phyloP scores from a whole-genome alignment of 768 basidiomycete genomes.

The Amanita rubescens region DNA sequence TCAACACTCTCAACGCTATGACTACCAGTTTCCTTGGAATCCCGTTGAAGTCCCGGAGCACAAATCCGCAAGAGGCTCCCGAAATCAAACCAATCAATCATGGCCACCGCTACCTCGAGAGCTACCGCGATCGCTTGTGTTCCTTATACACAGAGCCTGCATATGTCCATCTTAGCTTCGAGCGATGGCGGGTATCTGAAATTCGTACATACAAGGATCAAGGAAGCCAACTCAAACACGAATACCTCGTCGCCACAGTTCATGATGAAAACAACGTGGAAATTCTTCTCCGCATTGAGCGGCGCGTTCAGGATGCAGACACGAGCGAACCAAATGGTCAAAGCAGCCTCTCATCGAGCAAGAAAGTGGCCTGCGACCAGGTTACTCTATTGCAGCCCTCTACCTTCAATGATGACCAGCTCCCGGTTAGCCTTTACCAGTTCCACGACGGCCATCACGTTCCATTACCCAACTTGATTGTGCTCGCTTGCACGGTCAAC shows the following conservation, averaged over 20 bases:
- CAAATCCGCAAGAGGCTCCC: not conserved
- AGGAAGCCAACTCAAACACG: not conserved
- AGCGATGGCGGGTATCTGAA: not conserved
- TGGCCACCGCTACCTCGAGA: not conserved
- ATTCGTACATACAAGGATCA: not conserved
- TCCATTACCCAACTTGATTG: too few species aligned
- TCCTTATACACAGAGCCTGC: not conserved
- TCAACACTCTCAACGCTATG: not conserved
- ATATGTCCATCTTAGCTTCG: not conserved
- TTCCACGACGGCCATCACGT: too few species aligned
- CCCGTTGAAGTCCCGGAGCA: too few species aligned
- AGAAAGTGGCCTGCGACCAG: too few species aligned
- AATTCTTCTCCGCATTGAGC: not conserved
- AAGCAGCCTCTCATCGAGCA: too few species aligned
- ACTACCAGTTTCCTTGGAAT: not conserved
- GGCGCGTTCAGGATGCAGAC: not conserved
- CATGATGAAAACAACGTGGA: not conserved
- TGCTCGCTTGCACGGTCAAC: too few species aligned
- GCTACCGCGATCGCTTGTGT: not conserved
- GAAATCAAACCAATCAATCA: not conserved
- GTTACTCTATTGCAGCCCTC: too few species aligned
- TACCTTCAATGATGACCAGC: too few species aligned
- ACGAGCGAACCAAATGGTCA: too few species aligned
- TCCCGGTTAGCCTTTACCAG: too few species aligned
- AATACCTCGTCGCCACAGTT: not conserved